Evolutionary conservation across 345 rosid genomes (phyloP).

Genomic region (Triadica sebifera): DNA sequence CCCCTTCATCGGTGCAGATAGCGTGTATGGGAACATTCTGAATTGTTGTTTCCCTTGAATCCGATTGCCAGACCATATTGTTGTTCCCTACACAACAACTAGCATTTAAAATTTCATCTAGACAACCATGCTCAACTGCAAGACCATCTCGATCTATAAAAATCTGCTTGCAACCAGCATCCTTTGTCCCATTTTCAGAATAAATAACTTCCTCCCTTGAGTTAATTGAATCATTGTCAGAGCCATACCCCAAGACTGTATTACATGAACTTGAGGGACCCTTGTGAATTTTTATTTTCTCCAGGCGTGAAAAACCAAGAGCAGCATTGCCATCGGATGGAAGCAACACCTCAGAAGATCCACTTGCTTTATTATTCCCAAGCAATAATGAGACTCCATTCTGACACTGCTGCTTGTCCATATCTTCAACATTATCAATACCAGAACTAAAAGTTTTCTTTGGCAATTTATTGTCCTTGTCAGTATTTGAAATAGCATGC

Average conservation of each 20-base stretch:
- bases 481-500: slow-evolving; percentile 27
- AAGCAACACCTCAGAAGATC: slow-evolving; percentile 17
- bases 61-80: slow-evolving; percentile 10
- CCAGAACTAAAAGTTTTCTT: slow-evolving; percentile 22
- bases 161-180: slow-evolving; percentile 26
- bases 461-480: slow-evolving; percentile 22
- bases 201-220: slow-evolving; percentile 25
- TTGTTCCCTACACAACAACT: slow-evolving; percentile 9
- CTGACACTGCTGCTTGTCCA: slow-evolving; percentile 24
- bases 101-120: slow-evolving; percentile 21
- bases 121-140: slow-evolving; percentile 28
- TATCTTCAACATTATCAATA: slow-evolving; percentile 27
- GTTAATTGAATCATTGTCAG: slow-evolving; percentile 15
- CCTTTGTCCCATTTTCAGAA: slow-evolving; percentile 26
- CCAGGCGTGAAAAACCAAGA: slow-evolving; percentile 28
- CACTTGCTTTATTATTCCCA: slow-evolving; percentile 30
- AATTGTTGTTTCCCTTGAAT: slow-evolving; percentile 20
- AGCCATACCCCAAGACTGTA: not conserved
- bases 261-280: slow-evolving; percentile 23
- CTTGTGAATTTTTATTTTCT: slow-evolving; percentile 26
- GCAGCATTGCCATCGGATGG: slow-evolving; percentile 23
- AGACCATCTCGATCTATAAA: slow-evolving; percentile 13
- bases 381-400: slow-evolving; percentile 23
- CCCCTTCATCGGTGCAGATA: slow-evolving; percentile 13
- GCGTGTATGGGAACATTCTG: slow-evolving; percentile 12